Evolutionary conservation across 2,329 filamentous ascomycete genomes (phyloP).

Genomic region (Colletotrichum plurivorum): DNA sequence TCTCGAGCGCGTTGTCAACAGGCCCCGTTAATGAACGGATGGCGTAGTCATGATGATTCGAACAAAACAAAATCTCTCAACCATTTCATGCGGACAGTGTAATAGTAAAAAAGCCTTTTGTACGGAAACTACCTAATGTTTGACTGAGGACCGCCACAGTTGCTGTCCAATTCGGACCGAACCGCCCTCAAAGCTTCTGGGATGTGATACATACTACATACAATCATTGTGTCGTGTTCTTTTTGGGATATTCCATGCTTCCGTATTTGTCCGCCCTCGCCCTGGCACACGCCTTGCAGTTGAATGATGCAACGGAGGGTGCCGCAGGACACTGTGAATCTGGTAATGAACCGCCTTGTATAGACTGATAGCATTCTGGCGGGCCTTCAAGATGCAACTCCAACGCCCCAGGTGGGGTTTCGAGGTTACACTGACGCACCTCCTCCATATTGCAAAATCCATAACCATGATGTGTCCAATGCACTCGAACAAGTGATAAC

Average conservation of each 20-base stretch:
- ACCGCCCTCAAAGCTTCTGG: slow-evolving; percentile 35
- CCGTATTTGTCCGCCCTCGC: slow-evolving; percentile 1
- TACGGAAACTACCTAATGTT: slow-evolving; percentile 37
- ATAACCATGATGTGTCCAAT: slow-evolving; percentile 76
- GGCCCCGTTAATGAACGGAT: background rate
- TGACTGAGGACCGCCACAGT: slow-evolving; percentile 37
- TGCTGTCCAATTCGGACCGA: slow-evolving; percentile 38
- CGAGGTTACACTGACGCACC: slow-evolving; percentile 27
- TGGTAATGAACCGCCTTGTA: slow-evolving; percentile 33
- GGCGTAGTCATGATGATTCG: background rate
- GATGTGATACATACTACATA: slow-evolving; percentile 40
- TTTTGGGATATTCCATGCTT: slow-evolving; percentile 37
- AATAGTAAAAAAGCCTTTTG: slow-evolving; percentile 10
- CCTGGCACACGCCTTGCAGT: background rate
- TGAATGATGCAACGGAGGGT: slow-evolving; percentile 14
- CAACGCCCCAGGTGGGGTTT: slow-evolving; percentile 29
- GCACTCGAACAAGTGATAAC: slow-evolving; percentile 64
- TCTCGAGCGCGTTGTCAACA: slow-evolving; percentile 1
- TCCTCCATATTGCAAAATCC: slow-evolving; percentile 67
- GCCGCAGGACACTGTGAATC: slow-evolving; percentile 12
- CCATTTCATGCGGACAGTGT: background rate
- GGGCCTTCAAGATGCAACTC: slow-evolving; percentile 29
- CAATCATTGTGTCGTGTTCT: slow-evolving; percentile 35
- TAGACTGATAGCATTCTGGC: slow-evolving; percentile 35
- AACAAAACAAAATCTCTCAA: background rate